Percentiles rank a stretch among this genome's conserved stretches.
These are phyloP conservation scores for Cyanodermella asteris DNA, from an alignment of 2,329 filamentous ascomycete genomes.

Conservation along the genomic window DNA sequence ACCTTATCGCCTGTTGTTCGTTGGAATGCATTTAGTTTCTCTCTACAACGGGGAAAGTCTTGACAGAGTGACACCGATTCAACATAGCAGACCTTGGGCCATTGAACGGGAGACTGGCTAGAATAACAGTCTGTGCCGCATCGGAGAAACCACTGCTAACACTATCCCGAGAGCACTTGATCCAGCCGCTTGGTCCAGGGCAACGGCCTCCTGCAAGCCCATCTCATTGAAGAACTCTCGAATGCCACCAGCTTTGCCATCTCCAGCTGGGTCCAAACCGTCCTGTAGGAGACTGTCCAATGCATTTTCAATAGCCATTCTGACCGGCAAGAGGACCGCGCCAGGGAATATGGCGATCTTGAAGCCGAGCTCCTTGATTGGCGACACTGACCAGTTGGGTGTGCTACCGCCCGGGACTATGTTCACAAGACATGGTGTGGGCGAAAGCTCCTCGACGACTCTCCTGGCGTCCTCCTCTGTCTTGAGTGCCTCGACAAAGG, in stretches of 20 bases:
- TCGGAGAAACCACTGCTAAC: no score
- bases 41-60: no score
- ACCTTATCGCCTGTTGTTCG: no score
- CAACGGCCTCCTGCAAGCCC: slow-evolving; percentile 18
- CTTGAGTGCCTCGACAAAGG: slow-evolving; percentile 20
- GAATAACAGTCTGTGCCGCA: no score
- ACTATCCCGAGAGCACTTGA: neutral
- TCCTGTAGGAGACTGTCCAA: slow-evolving; percentile 18
- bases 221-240: slow-evolving; percentile 20
- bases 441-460: slow-evolving; percentile 15
- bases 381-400: slow-evolving; percentile 15
- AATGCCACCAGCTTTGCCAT: slow-evolving; percentile 12
- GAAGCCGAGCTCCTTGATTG: slow-evolving; percentile 18
- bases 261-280: slow-evolving; percentile 13
- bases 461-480: slow-evolving; percentile 17
- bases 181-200: slow-evolving; percentile 17
- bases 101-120: no score
- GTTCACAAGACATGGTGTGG: slow-evolving; percentile 20
- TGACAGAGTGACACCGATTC: no score
- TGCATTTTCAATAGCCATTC: slow-evolving; percentile 14
- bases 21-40: no score
- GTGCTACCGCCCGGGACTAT: slow-evolving; percentile 22
- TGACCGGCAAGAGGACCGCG: slow-evolving; percentile 16
- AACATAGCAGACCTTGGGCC: no score
- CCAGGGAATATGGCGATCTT: slow-evolving; percentile 20